Conservation (phyloP, 2,329 filamentous ascomycete species). For the Colletotrichum eleusines region DNA sequence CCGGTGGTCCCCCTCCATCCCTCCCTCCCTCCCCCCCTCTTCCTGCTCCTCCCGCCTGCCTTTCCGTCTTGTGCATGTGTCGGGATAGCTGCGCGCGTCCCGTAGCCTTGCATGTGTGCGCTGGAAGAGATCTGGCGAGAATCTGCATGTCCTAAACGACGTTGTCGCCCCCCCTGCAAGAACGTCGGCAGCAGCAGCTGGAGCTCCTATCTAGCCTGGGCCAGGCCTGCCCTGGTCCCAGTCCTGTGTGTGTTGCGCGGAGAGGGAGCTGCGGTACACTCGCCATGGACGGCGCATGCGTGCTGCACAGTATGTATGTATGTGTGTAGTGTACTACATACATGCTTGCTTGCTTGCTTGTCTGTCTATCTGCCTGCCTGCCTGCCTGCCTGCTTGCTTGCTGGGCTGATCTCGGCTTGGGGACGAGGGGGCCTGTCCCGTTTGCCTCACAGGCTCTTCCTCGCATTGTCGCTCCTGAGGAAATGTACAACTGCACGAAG, state of each 20-base stretch:
- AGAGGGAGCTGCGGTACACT: constrained; percentile 3
- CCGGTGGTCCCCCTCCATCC: background rate
- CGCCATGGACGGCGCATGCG: background rate
- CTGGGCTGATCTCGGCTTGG: background rate
- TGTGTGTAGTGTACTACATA: background rate
- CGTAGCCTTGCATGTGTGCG: constrained; percentile 37
- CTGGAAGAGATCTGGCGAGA: constrained; percentile 38
- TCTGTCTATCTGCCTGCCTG: background rate
- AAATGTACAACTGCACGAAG: constrained; percentile 8
- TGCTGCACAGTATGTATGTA: background rate
- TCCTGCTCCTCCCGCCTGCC: constrained; percentile 15
- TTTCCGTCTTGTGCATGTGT: constrained; percentile 40
- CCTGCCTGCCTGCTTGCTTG: constrained; percentile 7
- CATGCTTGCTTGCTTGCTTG: background rate
- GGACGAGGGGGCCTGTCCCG: background rate
- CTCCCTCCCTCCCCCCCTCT: constrained; percentile 4
- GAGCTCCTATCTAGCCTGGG: background rate
- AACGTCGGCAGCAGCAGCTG: constrained; percentile 3
- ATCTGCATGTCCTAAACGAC: constrained; percentile 36
- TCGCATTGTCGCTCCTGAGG: background rate
- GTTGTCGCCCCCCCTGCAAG: background rate
- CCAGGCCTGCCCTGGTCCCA: background rate
- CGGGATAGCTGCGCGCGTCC: constrained; percentile 39
- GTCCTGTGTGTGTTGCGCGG: constrained; percentile 12
- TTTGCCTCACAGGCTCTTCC: constrained; percentile 3